phyloP scores from a whole-genome alignment of 805 yeast genomes.

The Ogataea parapolymorpha region DNA sequence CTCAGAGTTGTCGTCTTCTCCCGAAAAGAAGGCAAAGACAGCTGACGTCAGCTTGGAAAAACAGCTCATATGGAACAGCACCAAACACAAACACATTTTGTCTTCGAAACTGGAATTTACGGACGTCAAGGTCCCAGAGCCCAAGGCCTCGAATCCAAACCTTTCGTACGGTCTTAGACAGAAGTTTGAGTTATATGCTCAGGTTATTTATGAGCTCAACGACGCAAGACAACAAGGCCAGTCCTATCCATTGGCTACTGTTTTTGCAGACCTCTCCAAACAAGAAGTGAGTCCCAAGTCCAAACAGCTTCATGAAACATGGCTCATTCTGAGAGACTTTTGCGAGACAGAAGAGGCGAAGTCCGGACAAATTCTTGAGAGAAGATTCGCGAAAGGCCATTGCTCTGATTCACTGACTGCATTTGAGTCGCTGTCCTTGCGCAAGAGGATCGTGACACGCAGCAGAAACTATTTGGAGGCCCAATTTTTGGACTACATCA shows the following conservation, averaged over 20 bases:
- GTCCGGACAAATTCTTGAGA: slow-evolving; percentile 26
- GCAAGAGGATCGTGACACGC: slow-evolving; percentile 47
- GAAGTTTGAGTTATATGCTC: slow-evolving; percentile 73
- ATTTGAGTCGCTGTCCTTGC: slow-evolving; percentile 35
- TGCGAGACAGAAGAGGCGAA: slow-evolving; percentile 36
- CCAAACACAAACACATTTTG: slow-evolving; percentile 25
- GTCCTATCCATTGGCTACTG: slow-evolving; percentile 55
- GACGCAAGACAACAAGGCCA: slow-evolving; percentile 55
- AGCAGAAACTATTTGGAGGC: slow-evolving; percentile 62
- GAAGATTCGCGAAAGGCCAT: slow-evolving; percentile 33
- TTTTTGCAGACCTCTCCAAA: slow-evolving; percentile 57
- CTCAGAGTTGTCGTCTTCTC: slow-evolving; percentile 13
- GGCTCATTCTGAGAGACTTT: slow-evolving; percentile 60
- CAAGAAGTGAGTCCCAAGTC: slow-evolving; percentile 59
- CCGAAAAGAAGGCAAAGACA: slow-evolving; percentile 16
- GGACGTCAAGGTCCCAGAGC: slow-evolving; percentile 26
- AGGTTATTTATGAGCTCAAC: slow-evolving; percentile 65
- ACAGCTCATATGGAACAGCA: slow-evolving; percentile 29
- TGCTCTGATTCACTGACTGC: slow-evolving; percentile 24
- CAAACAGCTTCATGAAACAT: slow-evolving; percentile 69
- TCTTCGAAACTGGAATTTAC: slow-evolving; percentile 29
- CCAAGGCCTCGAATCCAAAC: slow-evolving; percentile 30
- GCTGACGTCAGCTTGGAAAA: slow-evolving; percentile 20
- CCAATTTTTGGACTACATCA: slow-evolving; percentile 76
- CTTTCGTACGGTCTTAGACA: slow-evolving; percentile 39